Evolutionary conservation across 163 green algal species (phyloP).

Genomic region (Trebouxia gelatinosa): DNA sequence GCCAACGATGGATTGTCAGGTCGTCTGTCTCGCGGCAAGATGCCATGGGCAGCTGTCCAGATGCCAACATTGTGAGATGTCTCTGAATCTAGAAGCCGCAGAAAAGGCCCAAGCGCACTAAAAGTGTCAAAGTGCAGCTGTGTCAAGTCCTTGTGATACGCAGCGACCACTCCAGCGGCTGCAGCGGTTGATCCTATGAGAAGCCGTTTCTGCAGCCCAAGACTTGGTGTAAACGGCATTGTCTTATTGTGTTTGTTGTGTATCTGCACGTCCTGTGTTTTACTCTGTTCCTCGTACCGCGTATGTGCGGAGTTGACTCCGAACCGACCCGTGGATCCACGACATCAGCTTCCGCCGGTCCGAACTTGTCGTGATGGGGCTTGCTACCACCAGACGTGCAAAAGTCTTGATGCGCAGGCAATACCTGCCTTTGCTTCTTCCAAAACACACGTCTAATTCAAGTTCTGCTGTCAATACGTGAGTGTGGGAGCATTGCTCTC

Average conservation of each 20-base stretch:
- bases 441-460: too few relatives aligned
- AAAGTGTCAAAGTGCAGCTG: conserved; percentile 57
- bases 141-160: conserved; percentile 51
- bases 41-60: conserved; percentile 47
- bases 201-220: conserved; percentile 27
- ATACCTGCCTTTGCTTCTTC: too few relatives aligned
- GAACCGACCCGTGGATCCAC: conserved; percentile 4
- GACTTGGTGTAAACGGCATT: background rate
- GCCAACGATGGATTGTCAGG: conserved; percentile 65
- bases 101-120: conserved; percentile 44
- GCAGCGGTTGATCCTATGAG: background rate
- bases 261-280: background rate
- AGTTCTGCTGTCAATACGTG: too few relatives aligned
- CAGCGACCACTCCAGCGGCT: conserved; percentile 23
- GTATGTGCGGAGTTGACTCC: conserved; percentile 14
- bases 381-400: too few relatives aligned
- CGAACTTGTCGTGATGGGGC: too few relatives aligned
- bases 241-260: background rate
- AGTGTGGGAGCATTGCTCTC: too few relatives aligned
- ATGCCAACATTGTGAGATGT: conserved; percentile 75
- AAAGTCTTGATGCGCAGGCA: too few relatives aligned
- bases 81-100: conserved; percentile 81
- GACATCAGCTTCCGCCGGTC: too few relatives aligned
- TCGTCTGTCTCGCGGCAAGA: conserved; percentile 55
- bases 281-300: background rate